A percentile compares a stretch with the other conserved stretches of the same genome.
Conservation (phyloP, 2,329 filamentous ascomycete species). For the Aspergillus ochraceus region DNA sequence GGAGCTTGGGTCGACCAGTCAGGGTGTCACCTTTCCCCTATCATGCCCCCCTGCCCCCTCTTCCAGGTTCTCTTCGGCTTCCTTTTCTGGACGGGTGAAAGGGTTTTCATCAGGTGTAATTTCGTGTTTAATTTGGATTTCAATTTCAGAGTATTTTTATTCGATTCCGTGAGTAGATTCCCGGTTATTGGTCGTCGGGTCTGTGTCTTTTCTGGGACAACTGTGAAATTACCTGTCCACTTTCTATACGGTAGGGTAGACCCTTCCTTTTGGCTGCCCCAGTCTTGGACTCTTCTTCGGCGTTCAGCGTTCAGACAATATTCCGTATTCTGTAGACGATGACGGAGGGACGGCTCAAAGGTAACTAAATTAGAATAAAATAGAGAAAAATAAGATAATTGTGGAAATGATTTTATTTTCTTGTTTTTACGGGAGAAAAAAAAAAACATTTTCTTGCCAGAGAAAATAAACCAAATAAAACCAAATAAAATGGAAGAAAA, state of each 20-base stretch:
- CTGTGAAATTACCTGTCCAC: slow-evolving; percentile 1
- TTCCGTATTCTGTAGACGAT: no score
- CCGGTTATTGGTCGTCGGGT: background rate
- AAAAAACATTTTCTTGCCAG: background rate
- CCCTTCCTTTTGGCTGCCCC: background rate
- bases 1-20: slow-evolving; percentile 7
- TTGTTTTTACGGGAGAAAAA: no score
- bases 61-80: background rate
- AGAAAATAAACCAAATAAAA: background rate
- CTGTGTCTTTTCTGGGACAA: background rate
- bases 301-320: no score
- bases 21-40: slow-evolving; percentile 12
- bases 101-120: background rate
- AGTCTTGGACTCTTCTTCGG: background rate
- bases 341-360: no score
- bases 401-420: no score
- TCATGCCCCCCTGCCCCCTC: background rate
- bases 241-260: background rate
- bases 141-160: background rate
- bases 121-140: background rate
- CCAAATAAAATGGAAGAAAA: background rate
- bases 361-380: no score
- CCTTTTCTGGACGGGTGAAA: background rate
- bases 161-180: background rate
- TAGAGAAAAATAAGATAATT: background rate